phyloP scores from a whole-genome alignment of 495 filamentous ascomycete genomes.

The Aspergillus diversus region DNA sequence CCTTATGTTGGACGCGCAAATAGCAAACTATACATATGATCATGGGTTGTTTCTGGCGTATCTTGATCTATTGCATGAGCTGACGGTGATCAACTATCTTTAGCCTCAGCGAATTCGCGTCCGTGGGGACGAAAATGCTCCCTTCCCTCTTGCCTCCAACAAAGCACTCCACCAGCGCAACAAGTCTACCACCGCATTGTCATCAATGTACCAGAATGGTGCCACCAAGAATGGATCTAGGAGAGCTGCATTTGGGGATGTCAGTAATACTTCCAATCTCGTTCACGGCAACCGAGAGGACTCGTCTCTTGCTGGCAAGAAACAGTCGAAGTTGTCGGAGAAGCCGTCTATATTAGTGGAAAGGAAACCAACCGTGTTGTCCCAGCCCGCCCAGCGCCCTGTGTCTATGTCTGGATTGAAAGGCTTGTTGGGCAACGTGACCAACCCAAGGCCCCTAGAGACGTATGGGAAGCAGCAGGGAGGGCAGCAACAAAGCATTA shows the following conservation, averaged over 20 bases:
- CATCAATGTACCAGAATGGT: constrained; percentile 55
- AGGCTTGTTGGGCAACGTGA: constrained; percentile 47
- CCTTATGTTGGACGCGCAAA: constrained; percentile 20
- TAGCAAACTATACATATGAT: background rate
- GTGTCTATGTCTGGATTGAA: constrained; percentile 53
- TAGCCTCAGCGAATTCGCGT: constrained; percentile 78
- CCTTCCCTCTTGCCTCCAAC: constrained; percentile 50
- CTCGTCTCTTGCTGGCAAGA: constrained; percentile 52
- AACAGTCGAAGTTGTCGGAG: constrained; percentile 42
- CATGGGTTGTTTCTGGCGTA: background rate
- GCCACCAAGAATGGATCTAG: constrained; percentile 70
- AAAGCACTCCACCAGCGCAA: constrained; percentile 76
- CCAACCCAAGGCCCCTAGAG: constrained; percentile 38
- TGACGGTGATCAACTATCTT: constrained; percentile 15
- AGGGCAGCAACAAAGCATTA: constrained; percentile 37
- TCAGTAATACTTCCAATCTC: constrained; percentile 70
- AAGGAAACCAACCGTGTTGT: constrained; percentile 52
- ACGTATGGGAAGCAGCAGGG: constrained; percentile 39
- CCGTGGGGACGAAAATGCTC: constrained; percentile 76
- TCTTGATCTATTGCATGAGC: background rate
- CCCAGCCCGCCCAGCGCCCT: constrained; percentile 69
- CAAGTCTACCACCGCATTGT: constrained; percentile 77
- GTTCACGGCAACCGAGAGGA: constrained; percentile 57
- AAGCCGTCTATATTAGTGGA: constrained; percentile 47
- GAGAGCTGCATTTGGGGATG: constrained; percentile 77